These are phyloP conservation scores for Microascus cirrosus DNA, from an alignment of 2,329 filamentous ascomycete species.

Conservation along the genomic window DNA sequence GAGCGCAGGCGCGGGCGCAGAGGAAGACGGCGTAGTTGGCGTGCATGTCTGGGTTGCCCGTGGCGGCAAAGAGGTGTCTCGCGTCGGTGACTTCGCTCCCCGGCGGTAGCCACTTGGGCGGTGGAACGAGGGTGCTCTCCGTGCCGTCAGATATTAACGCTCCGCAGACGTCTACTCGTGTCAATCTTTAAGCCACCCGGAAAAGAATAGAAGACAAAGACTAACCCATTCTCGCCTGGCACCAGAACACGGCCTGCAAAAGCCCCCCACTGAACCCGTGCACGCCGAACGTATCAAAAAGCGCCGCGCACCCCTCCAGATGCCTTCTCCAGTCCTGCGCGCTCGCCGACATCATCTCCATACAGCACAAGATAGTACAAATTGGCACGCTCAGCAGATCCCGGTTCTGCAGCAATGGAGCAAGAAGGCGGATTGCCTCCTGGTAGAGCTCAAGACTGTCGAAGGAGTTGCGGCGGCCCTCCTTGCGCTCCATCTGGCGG, in stretches of 20 bases:
- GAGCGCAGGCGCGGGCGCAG: constrained; percentile 36
- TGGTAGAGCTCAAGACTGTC: constrained; percentile 45
- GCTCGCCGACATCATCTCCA: constrained; percentile 31
- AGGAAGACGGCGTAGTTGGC: constrained; percentile 50
- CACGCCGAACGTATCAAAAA: constrained; percentile 39
- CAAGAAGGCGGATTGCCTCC: constrained; percentile 33
- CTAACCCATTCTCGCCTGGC: constrained; percentile 36
- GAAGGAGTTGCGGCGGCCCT: constrained; percentile 28
- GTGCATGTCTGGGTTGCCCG: constrained; percentile 37
- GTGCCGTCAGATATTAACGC: constrained; percentile 43
- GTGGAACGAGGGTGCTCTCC: constrained; percentile 37
- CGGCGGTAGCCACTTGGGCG: constrained; percentile 2
- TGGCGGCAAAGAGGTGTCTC: constrained; percentile 16
- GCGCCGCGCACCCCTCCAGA: constrained; percentile 43
- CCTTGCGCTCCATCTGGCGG: constrained; percentile 39
- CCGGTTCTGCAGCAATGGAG: constrained; percentile 20
- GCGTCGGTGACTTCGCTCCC: not conserved
- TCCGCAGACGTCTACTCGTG: constrained; percentile 35
- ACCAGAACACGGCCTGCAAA: constrained; percentile 41
- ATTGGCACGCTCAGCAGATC: constrained; percentile 21
- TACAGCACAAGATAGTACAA: constrained; percentile 25
- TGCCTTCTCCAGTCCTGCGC: constrained; percentile 41
- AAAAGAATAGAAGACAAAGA: not conserved
- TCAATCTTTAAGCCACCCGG: not conserved
- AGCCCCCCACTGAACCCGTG: constrained; percentile 37